Evolutionary conservation across 768 basidiomycete genomes (phyloP).

Genomic region (Amanita pallidorosea): DNA sequence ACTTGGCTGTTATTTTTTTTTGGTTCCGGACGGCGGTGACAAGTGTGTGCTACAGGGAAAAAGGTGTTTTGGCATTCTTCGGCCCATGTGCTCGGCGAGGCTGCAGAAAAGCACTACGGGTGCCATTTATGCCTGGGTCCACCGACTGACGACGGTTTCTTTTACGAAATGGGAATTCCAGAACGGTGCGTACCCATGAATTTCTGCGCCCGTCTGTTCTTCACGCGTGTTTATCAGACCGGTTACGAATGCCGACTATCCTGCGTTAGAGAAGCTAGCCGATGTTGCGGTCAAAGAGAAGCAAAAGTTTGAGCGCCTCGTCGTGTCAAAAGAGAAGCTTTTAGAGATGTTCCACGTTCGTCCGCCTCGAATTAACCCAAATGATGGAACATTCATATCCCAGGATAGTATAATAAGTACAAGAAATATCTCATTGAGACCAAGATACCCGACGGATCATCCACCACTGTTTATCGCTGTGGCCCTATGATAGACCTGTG

Average conservation of each 20-base stretch:
- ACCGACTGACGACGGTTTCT: slow-evolving; percentile 96
- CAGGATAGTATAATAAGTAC: slow-evolving; percentile 92
- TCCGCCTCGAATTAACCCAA: slow-evolving; percentile 5
- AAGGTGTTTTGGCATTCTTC: slow-evolving; percentile 99
- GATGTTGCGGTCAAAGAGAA: slow-evolving; percentile 91
- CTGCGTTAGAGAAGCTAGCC: slow-evolving; percentile 77
- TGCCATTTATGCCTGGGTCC: slow-evolving; percentile 96
- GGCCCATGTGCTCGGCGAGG: slow-evolving; percentile 95
- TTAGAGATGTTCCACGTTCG: slow-evolving; percentile 92
- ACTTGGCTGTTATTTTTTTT: not conserved
- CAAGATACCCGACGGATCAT: slow-evolving; percentile 93
- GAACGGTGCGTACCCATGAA: slow-evolving; percentile 40
- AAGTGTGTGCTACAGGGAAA: slow-evolving; percentile 48
- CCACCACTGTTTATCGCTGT: slow-evolving; percentile 96
- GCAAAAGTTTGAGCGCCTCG: slow-evolving; percentile 92
- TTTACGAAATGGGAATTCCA: slow-evolving; percentile 95
- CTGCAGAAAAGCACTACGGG: slow-evolving; percentile 92
- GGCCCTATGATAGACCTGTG: slow-evolving; percentile 98
- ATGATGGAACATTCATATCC: slow-evolving; percentile 4
- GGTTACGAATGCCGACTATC: slow-evolving; percentile 76
- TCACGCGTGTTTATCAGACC: slow-evolving; percentile 31
- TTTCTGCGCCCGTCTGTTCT: not conserved
- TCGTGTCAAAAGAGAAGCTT: slow-evolving; percentile 89
- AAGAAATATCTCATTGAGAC: slow-evolving; percentile 92
- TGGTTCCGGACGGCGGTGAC: too few species aligned